Percentiles rank a stretch among this genome's conserved stretches.
Evolutionary conservation across 2,329 filamentous ascomycete genomes (phyloP).

Genomic region (Rhynchosporium graminicola): DNA sequence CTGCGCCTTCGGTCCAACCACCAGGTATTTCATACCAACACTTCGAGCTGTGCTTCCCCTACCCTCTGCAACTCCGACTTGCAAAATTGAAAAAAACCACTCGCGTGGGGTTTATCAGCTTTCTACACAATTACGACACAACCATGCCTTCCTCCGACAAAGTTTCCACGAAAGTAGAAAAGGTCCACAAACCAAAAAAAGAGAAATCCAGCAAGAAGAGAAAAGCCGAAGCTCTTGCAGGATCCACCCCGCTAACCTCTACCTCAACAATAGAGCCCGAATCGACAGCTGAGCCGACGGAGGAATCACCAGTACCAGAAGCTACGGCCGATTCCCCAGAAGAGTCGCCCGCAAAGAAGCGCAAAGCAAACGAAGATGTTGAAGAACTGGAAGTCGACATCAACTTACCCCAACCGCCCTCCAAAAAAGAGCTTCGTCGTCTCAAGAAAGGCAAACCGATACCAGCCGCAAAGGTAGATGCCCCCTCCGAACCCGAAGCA

Average conservation of each 20-base stretch:
- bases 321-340: slow-evolving; percentile 19
- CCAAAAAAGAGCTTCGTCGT: slow-evolving; percentile 87
- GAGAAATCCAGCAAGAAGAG: slow-evolving; percentile 39
- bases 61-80: neutral
- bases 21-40: neutral
- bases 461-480: slow-evolving; percentile 47
- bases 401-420: slow-evolving; percentile 85
- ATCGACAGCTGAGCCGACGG: neutral
- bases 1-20: neutral
- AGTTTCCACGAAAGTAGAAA: slow-evolving; percentile 8
- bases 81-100: neutral
- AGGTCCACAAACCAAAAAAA: slow-evolving; percentile 34
- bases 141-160: slow-evolving; percentile 13
- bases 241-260: slow-evolving; percentile 12
- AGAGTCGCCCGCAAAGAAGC: slow-evolving; percentile 54
- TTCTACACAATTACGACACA: neutral
- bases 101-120: neutral
- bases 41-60: neutral
- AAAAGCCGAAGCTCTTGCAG: slow-evolving; percentile 30
- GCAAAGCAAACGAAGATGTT: slow-evolving; percentile 59
- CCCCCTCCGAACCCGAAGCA: slow-evolving; percentile 43
- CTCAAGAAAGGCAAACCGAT: slow-evolving; percentile 79
- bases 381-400: slow-evolving; percentile 89
- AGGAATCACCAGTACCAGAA: slow-evolving; percentile 10
- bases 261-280: slow-evolving; percentile 14